A percentile compares a stretch with the other conserved stretches of the same genome.
These are phyloP conservation scores for Ophiocordyceps sinensis DNA, from an alignment of 2,329 filamentous ascomycete species.

Conservation along the genomic window DNA sequence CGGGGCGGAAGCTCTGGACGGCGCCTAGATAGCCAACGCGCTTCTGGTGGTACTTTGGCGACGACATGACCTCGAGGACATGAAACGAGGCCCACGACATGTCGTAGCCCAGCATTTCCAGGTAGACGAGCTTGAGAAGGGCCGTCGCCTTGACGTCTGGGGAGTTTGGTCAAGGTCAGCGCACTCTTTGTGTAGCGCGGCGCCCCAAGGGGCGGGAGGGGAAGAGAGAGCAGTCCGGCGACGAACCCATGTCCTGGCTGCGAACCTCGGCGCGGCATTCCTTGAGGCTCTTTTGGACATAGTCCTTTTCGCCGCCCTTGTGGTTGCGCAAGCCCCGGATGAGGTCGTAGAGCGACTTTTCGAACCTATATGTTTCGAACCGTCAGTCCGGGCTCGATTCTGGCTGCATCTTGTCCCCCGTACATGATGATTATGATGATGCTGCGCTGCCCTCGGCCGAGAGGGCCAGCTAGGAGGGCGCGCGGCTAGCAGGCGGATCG, in stretches of 20 bases:
- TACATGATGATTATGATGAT: not conserved
- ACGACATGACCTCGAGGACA: constrained; percentile 97
- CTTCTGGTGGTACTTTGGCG: constrained; percentile 87
- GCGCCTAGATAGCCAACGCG: constrained; percentile 88
- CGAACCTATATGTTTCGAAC: constrained; percentile 91
- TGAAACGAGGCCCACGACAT: constrained; percentile 99
- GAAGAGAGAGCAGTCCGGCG: not conserved
- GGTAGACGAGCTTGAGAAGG: constrained; percentile 86
- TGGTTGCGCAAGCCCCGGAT: constrained; percentile 91
- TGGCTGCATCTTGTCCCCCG: too few relatives aligned
- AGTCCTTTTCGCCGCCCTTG: constrained; percentile 88
- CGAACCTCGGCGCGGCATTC: constrained; percentile 92
- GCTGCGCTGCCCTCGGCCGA: too few relatives aligned
- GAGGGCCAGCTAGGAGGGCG: too few relatives aligned
- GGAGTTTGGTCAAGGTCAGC: constrained; percentile 1
- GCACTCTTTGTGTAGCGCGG: too few relatives aligned
- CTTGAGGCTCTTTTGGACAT: constrained; percentile 83
- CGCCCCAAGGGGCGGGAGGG: too few relatives aligned
- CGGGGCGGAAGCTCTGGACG: constrained; percentile 87
- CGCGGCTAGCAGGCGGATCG: too few relatives aligned
- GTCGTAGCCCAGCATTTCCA: constrained; percentile 98
- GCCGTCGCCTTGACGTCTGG: constrained; percentile 90
- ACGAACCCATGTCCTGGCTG: constrained; percentile 78
- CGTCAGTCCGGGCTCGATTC: too few relatives aligned
- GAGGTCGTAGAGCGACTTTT: constrained; percentile 98